These are phyloP conservation scores for Pisolithus microcarpus DNA, from an alignment of 768 basidiomycete genomes.

Conservation along the genomic window DNA sequence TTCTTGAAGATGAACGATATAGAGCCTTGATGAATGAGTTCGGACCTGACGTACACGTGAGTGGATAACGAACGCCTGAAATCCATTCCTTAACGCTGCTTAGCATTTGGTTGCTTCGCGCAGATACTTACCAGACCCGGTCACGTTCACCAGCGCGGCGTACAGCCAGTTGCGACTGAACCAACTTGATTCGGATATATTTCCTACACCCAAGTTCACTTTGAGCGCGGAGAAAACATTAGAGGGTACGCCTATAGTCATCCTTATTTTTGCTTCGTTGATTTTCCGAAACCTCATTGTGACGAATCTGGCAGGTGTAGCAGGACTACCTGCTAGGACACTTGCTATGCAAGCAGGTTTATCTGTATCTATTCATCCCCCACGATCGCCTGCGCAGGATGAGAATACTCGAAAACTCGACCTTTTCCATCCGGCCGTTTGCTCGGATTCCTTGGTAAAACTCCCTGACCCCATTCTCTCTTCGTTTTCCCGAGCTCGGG, in stretches of 20 bases:
- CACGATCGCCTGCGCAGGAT: slow-evolving; percentile 33
- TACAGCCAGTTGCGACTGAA: slow-evolving; percentile 67
- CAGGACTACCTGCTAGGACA: slow-evolving; percentile 44
- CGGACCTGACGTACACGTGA: slow-evolving; percentile 51
- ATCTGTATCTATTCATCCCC: slow-evolving; percentile 41
- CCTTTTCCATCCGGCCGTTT: slow-evolving; percentile 24
- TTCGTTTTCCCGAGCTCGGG: slow-evolving; percentile 36
- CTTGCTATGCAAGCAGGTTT: slow-evolving; percentile 36
- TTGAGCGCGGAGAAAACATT: slow-evolving; percentile 36
- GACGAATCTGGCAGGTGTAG: slow-evolving; percentile 17
- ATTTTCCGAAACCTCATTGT: neutral
- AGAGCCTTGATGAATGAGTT: slow-evolving; percentile 67
- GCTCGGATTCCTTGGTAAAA: slow-evolving; percentile 7
- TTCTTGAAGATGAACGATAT: slow-evolving; percentile 66
- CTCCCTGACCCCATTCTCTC: slow-evolving; percentile 26
- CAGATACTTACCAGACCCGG: slow-evolving; percentile 50
- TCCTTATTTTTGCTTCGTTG: neutral
- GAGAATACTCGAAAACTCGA: slow-evolving; percentile 20
- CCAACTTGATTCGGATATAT: slow-evolving; percentile 64
- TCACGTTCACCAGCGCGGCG: slow-evolving; percentile 70
- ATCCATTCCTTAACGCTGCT: slow-evolving; percentile 1
- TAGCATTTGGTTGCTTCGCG: slow-evolving; percentile 75
- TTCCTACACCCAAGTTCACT: slow-evolving; percentile 57
- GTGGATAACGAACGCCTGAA: slow-evolving; percentile 15
- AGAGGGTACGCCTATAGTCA: slow-evolving; percentile 17